These are phyloP conservation scores for Nymphaea colorata DNA, from an alignment of 164 flowering plant genomes.

Conservation along the genomic window DNA sequence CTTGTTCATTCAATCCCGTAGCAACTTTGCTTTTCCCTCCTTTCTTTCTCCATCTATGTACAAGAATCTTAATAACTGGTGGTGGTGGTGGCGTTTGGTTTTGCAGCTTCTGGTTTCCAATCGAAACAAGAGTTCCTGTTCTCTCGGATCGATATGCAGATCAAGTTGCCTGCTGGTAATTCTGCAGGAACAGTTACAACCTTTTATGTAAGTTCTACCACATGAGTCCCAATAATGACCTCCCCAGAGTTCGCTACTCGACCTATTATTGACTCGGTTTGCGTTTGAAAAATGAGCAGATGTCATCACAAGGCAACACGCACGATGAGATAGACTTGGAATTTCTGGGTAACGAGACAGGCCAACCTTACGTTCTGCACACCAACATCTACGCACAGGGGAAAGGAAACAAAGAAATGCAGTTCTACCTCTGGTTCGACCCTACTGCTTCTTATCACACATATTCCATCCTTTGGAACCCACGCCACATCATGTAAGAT, in stretches of 20 bases:
- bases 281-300: background rate
- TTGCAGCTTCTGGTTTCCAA: conserved; percentile 13
- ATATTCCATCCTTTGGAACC: conserved; percentile 9
- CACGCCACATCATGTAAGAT: conserved; percentile 2
- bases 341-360: conserved; percentile 6
- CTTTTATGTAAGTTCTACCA: conserved; percentile 10
- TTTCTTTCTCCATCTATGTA: background rate
- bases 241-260: too few species aligned
- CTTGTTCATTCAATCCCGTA: background rate
- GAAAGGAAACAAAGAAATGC: conserved; percentile 6
- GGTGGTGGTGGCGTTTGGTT: background rate
- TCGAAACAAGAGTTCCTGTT: conserved; percentile 15
- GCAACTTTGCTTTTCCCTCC: background rate
- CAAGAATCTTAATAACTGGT: background rate
- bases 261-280: too few species aligned
- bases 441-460: conserved; percentile 4
- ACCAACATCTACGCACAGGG: conserved; percentile 7
- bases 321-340: conserved; percentile 7
- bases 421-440: conserved; percentile 8
- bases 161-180: conserved; percentile 14
- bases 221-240: too few species aligned
- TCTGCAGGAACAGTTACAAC: conserved; percentile 18
- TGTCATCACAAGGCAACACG: conserved; percentile 2
- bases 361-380: conserved; percentile 6
- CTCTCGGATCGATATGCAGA: conserved; percentile 11